A percentile compares a stretch with the other conserved stretches of the same genome.
Evolutionary conservation across 495 filamentous ascomycete genomes (phyloP).

Genomic region (Penicilliopsis zonata): DNA sequence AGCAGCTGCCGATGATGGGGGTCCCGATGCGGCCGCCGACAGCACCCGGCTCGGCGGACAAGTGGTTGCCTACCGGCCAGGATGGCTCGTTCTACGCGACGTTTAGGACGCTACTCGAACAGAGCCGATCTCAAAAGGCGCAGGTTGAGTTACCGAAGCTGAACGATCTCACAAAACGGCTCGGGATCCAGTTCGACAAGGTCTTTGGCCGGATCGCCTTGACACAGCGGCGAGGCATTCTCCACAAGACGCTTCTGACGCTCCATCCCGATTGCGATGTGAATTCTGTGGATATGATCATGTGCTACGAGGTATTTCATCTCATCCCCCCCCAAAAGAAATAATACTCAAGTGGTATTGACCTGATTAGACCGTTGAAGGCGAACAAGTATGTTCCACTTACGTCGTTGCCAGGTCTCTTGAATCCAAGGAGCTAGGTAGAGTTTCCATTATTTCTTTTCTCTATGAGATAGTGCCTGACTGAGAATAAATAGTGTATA

Average conservation of each 20-base stretch:
- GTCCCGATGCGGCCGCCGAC: slow-evolving; percentile 14
- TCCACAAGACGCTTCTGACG: slow-evolving; percentile 36
- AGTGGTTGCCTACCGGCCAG: slow-evolving; percentile 28
- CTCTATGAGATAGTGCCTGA: slow-evolving; percentile 1
- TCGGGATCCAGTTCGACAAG: slow-evolving; percentile 40
- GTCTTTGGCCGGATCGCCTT: slow-evolving; percentile 46
- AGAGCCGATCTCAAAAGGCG: slow-evolving; percentile 8
- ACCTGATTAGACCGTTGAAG: slow-evolving; percentile 10
- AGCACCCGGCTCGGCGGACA: slow-evolving; percentile 13
- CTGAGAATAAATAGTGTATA: slow-evolving; percentile 23
- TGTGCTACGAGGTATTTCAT: slow-evolving; percentile 23
- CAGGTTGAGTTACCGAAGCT: slow-evolving; percentile 33
- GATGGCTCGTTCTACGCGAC: slow-evolving; percentile 35
- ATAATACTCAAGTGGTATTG: slow-evolving; percentile 1
- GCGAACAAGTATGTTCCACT: slow-evolving; percentile 17
- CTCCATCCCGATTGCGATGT: slow-evolving; percentile 31
- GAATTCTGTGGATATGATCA: slow-evolving; percentile 20
- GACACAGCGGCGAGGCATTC: slow-evolving; percentile 43
- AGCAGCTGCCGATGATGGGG: slow-evolving; percentile 30
- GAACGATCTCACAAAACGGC: slow-evolving; percentile 36
- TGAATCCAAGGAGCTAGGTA: slow-evolving; percentile 23
- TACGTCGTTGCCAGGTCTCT: slow-evolving; percentile 23
- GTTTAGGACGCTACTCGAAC: slow-evolving; percentile 26
- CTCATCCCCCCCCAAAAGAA: neutral
- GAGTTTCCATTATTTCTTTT: slow-evolving; percentile 1